Evolutionary conservation across 345 rosid species (phyloP).

Genomic region (Hibiscus trionum): DNA sequence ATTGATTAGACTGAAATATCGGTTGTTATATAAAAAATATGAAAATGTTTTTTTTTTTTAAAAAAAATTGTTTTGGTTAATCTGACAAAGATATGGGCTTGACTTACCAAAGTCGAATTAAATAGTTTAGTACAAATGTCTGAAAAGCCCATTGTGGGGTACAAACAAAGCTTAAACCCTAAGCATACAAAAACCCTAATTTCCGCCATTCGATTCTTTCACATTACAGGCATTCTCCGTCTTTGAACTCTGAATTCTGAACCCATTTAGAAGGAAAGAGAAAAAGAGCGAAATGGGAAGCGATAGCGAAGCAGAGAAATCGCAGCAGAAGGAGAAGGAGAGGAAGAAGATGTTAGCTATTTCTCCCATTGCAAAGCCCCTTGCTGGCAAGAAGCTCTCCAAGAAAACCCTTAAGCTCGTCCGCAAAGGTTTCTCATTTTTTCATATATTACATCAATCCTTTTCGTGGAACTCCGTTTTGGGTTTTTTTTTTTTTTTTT

Average conservation of each 20-base stretch:
- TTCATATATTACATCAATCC: too few species aligned
- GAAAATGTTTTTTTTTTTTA: too few species aligned
- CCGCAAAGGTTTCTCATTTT: neutral
- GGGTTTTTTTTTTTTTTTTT: neutral
- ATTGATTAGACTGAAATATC: too few species aligned
- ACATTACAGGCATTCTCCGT: neutral
- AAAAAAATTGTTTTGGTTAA: too few species aligned
- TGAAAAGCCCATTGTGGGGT: neutral
- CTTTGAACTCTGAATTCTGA: neutral
- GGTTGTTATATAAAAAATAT: too few species aligned
- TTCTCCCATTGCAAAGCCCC: conserved; percentile 57
- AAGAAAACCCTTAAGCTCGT: neutral
- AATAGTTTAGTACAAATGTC: neutral
- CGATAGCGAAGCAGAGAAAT: conserved; percentile 66
- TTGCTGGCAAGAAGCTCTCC: conserved; percentile 26
- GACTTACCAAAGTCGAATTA: neutral
- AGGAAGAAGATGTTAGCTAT: neutral
- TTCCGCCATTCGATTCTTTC: neutral
- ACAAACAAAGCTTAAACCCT: neutral
- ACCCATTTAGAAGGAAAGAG: neutral
- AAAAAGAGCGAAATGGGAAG: conserved; percentile 45
- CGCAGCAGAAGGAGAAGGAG: conserved; percentile 23
- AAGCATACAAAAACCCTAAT: neutral
- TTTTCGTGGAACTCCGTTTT: neutral
- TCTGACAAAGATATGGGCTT: too few species aligned